Evolutionary conservation across 2,329 filamentous ascomycete species (phyloP).

Genomic region (Nigrograna mackinnonii): DNA sequence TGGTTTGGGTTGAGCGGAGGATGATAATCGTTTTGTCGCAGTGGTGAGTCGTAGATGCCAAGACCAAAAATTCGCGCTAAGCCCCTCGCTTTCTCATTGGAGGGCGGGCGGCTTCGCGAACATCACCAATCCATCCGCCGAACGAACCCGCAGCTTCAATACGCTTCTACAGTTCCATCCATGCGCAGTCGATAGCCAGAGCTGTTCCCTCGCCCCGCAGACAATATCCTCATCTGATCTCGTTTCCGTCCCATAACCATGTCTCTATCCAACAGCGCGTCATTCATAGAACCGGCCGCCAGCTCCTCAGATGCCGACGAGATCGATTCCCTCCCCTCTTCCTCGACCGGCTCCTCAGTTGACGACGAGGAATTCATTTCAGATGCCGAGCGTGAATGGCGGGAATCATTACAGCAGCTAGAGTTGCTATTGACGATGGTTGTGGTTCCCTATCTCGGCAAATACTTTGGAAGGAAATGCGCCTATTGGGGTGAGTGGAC

Average conservation of each 20-base stretch:
- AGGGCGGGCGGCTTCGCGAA: not conserved
- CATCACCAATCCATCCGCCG: not conserved
- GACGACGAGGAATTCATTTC: constrained; percentile 66
- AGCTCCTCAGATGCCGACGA: constrained; percentile 45
- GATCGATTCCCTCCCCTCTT: constrained; percentile 54
- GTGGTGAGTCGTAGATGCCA: constrained; percentile 1
- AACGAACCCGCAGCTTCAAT: not conserved
- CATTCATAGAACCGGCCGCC: constrained; percentile 37
- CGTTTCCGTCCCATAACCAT: constrained; percentile 19
- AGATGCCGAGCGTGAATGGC: constrained; percentile 94
- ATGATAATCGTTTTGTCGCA: not conserved
- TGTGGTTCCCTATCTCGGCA: constrained; percentile 88
- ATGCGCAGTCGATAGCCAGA: constrained; percentile 1
- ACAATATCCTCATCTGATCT: not conserved
- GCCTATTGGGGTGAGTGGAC: constrained; percentile 85
- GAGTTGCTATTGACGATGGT: constrained; percentile 95
- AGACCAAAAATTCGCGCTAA: not conserved
- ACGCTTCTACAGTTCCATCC: not conserved
- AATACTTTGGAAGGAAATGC: constrained; percentile 92
- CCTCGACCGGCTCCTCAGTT: constrained; percentile 54
- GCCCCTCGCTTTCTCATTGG: constrained; percentile 4
- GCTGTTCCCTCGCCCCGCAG: not conserved
- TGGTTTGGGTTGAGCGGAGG: too few relatives aligned
- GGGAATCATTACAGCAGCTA: constrained; percentile 88
- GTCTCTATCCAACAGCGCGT: constrained; percentile 40